Conservation (phyloP, 1,284 basidiomycete species). For the Ceraceosorus guamensis region DNA sequence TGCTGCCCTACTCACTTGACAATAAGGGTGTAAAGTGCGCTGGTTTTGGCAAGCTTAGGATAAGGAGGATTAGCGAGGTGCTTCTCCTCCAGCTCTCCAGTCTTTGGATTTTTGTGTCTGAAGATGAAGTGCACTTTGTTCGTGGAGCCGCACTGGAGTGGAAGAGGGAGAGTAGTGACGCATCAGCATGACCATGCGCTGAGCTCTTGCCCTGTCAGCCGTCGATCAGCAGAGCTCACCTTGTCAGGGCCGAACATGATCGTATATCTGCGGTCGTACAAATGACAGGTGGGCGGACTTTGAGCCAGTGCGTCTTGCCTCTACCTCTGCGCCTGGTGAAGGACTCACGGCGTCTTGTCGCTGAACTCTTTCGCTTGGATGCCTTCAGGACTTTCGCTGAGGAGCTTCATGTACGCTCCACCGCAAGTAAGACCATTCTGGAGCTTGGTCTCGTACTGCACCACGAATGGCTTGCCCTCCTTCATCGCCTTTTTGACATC, state of each 20-base stretch:
- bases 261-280: conserved; percentile 31
- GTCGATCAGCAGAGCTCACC: conserved; percentile 4
- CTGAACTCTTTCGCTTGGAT: conserved; percentile 42
- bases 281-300: too few species aligned
- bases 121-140: conserved; percentile 49
- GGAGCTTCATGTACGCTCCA: conserved; percentile 96
- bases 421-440: conserved; percentile 99
- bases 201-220: neutral
- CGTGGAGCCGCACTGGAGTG: conserved; percentile 40
- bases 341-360: conserved; percentile 49
- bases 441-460: conserved; percentile 94
- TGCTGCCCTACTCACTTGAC: too few species aligned
- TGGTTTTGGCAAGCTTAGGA: conserved; percentile 54
- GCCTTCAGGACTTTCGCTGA: conserved; percentile 54
- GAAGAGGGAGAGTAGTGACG: neutral
- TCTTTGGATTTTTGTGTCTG: conserved; percentile 46
- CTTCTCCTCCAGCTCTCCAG: conserved; percentile 79
- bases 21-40: conserved; percentile 53
- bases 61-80: conserved; percentile 76
- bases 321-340: neutral
- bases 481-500: conserved; percentile 68
- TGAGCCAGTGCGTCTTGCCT: too few species aligned
- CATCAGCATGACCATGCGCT: conserved; percentile 6
- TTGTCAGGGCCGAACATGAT: conserved; percentile 49
- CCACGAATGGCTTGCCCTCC: conserved; percentile 69